Evolutionary conservation across 352 stramenopile genomes (phyloP).

Genomic region (Blastocystis sp.): DNA sequence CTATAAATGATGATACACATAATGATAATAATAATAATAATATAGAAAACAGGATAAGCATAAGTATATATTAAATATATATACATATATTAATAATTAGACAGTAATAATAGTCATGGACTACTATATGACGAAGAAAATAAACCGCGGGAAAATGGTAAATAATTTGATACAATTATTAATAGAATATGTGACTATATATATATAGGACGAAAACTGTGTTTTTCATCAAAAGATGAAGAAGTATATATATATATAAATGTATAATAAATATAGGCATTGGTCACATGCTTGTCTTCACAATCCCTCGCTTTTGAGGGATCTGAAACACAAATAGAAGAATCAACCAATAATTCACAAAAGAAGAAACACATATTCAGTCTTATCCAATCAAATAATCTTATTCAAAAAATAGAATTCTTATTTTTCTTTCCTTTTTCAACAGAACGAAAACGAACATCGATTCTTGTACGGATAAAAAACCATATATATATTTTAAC

Average conservation of each 20-base stretch:
- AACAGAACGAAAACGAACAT: slow-evolving; percentile 17
- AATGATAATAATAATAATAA: too few relatives aligned
- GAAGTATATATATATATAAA: neutral
- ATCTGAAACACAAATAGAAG: neutral
- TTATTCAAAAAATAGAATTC: neutral
- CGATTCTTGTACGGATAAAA: neutral
- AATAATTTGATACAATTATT: too few relatives aligned
- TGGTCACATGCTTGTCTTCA: slow-evolving; percentile 10
- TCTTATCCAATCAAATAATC: too few relatives aligned
- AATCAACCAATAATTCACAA: neutral
- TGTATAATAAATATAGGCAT: neutral
- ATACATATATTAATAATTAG: too few relatives aligned
- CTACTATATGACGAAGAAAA: too few relatives aligned
- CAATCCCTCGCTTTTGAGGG: neutral
- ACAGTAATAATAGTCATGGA: too few relatives aligned
- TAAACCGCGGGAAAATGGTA: too few relatives aligned
- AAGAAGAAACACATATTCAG: neutral
- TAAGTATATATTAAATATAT: too few relatives aligned
- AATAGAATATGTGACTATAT: too few relatives aligned
- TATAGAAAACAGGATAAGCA: too few relatives aligned
- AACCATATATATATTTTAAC: neutral
- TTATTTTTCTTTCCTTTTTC: slow-evolving; percentile 32
- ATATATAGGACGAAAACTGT: too few relatives aligned
- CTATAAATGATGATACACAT: too few relatives aligned
- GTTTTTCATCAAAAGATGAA: slow-evolving; percentile 31